A percentile compares a stretch with the other conserved stretches of the same genome.
Evolutionary conservation across 129 eudicot species (phyloP).

Genomic region (Flaveria linearis): DNA sequence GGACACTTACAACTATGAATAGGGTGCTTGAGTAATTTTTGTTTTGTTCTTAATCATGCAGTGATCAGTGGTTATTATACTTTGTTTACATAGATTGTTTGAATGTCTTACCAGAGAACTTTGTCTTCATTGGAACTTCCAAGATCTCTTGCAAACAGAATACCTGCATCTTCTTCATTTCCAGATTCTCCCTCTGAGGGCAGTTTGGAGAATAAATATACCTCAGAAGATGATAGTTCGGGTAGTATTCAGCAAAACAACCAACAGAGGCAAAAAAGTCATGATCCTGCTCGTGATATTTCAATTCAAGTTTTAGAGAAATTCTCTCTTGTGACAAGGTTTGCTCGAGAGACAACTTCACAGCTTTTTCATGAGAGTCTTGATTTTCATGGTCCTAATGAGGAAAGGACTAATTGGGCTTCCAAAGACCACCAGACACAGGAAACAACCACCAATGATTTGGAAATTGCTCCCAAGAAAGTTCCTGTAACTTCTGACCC

Average conservation of each 20-base stretch:
- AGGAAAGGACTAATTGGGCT: slow-evolving; percentile 49
- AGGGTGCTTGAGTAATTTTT: background rate
- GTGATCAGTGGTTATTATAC: slow-evolving; percentile 5
- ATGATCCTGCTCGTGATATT: slow-evolving; percentile 89
- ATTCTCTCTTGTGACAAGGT: slow-evolving; percentile 91
- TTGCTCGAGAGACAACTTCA: slow-evolving; percentile 97
- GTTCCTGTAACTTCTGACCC: slow-evolving; percentile 76
- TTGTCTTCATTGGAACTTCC: slow-evolving; percentile 95
- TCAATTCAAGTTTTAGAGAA: slow-evolving; percentile 89
- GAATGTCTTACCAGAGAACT: slow-evolving; percentile 62
- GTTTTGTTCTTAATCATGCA: slow-evolving; percentile 5
- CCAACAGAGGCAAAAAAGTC: slow-evolving; percentile 61
- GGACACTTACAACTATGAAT: slow-evolving; percentile 1
- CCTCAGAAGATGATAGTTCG: slow-evolving; percentile 40
- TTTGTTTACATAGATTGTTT: background rate
- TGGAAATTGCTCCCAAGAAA: slow-evolving; percentile 38
- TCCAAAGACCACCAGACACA: slow-evolving; percentile 33
- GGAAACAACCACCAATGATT: slow-evolving; percentile 36
- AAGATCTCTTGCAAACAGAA: slow-evolving; percentile 63
- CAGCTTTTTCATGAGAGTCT: slow-evolving; percentile 81
- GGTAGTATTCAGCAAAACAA: slow-evolving; percentile 45
- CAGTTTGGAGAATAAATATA: slow-evolving; percentile 41
- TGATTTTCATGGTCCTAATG: slow-evolving; percentile 58
- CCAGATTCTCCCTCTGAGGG: slow-evolving; percentile 44
- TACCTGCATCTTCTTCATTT: slow-evolving; percentile 49